Percentiles rank a stretch among this genome's conserved stretches.
phyloP scores from a whole-genome alignment of 108 stramenopile genomes.

The Cyclotella distinguenda region DNA sequence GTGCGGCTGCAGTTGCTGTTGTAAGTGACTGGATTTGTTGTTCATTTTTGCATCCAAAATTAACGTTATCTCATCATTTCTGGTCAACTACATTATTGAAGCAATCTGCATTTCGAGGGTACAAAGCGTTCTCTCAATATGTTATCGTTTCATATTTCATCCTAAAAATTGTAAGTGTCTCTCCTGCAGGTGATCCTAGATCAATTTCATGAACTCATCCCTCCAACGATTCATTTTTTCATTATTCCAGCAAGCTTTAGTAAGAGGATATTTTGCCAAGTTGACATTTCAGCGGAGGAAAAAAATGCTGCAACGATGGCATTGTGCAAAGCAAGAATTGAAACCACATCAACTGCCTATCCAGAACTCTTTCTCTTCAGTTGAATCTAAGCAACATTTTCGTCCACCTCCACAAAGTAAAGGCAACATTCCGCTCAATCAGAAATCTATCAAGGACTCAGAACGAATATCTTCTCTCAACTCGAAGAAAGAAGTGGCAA shows the following conservation, averaged over 20 bases:
- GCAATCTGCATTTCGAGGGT: slow-evolving; percentile 28
- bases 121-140: slow-evolving; percentile 20
- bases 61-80: background rate
- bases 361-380: too few relatives aligned
- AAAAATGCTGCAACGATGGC: slow-evolving; percentile 5
- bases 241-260: slow-evolving; percentile 3
- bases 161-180: slow-evolving; percentile 7
- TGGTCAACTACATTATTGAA: background rate
- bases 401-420: too few relatives aligned
- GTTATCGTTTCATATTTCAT: slow-evolving; percentile 28
- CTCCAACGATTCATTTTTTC: background rate
- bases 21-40: slow-evolving; percentile 16
- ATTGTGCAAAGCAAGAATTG: background rate
- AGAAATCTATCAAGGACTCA: too few relatives aligned
- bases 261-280: slow-evolving; percentile 5
- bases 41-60: background rate
- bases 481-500: too few relatives aligned
- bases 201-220: background rate
- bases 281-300: background rate
- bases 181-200: too few relatives aligned
- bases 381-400: too few relatives aligned
- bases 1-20: slow-evolving; percentile 24
- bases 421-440: too few relatives aligned
- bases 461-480: too few relatives aligned
- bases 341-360: too few relatives aligned